These are phyloP conservation scores for Mucor circinelloides DNA, from an alignment of 371 early-diverging fungal genomes.

Conservation along the genomic window DNA sequence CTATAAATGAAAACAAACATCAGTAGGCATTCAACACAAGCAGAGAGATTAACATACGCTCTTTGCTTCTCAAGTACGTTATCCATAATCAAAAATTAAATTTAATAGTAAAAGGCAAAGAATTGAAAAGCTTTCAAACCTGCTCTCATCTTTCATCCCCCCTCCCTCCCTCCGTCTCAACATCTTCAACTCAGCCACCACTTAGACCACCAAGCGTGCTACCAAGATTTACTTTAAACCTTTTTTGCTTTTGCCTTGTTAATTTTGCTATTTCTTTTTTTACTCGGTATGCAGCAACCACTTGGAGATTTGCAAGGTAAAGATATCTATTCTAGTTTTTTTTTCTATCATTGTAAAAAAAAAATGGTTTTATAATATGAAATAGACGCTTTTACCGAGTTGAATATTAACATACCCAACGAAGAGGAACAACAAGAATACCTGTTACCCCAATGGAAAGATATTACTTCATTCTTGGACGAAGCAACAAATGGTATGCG, in stretches of 20 bases:
- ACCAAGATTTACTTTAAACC: not conserved
- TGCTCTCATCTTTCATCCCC: not conserved
- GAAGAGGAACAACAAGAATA: conserved; percentile 11
- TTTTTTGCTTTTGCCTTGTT: not conserved
- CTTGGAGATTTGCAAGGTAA: conserved; percentile 16
- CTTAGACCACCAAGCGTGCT: not conserved
- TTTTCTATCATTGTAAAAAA: not conserved
- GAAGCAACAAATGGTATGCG: conserved; percentile 55
- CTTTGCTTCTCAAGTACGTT: conserved; percentile 76
- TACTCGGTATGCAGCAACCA: conserved; percentile 7
- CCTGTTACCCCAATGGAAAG: conserved; percentile 48
- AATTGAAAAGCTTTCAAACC: not conserved
- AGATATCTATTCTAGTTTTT: not conserved
- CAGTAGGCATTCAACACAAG: not conserved
- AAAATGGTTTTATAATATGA: not conserved
- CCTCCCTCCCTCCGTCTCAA: not conserved
- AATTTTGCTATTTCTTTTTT: not conserved
- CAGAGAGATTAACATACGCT: conserved; percentile 20
- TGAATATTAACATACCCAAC: conserved; percentile 25
- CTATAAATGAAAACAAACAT: conserved; percentile 19
- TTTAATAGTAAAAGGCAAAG: not conserved
- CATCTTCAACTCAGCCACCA: not conserved
- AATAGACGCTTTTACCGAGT: conserved; percentile 26
- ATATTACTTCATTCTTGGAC: conserved; percentile 57
- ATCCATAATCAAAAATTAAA: conserved; percentile 51